Conservation (phyloP, 108 stramenopile genomes). For the Skeletonema tropicum region DNA sequence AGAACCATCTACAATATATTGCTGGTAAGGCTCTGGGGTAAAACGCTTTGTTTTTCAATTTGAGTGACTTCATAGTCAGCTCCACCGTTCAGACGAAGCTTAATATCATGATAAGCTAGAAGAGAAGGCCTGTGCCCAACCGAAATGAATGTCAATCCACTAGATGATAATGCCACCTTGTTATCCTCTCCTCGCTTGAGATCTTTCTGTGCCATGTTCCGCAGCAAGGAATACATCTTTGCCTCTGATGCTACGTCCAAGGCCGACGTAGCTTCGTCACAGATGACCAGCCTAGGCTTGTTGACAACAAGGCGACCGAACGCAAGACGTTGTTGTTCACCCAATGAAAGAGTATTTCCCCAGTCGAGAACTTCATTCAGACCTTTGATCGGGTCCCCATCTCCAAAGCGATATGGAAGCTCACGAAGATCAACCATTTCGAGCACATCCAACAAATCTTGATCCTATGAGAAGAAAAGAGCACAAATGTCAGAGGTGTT, state of each 20-base stretch:
- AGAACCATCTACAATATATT: background rate
- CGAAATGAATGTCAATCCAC: slow-evolving; percentile 84
- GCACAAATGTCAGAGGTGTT: background rate
- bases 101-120: slow-evolving; percentile 81
- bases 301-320: slow-evolving; percentile 91
- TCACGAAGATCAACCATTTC: slow-evolving; percentile 72
- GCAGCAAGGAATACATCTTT: slow-evolving; percentile 85
- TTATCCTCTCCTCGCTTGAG: slow-evolving; percentile 24
- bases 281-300: slow-evolving; percentile 85
- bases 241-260: slow-evolving; percentile 77
- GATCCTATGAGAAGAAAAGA: slow-evolving; percentile 17
- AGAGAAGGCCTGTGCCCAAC: slow-evolving; percentile 95
- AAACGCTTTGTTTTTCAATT: slow-evolving; percentile 29
- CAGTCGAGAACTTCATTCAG: slow-evolving; percentile 83
- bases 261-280: slow-evolving; percentile 94
- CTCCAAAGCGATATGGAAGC: slow-evolving; percentile 74
- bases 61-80: slow-evolving; percentile 30
- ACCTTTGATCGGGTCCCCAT: slow-evolving; percentile 78
- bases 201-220: slow-evolving; percentile 65
- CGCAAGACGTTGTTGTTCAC: slow-evolving; percentile 96
- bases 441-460: slow-evolving; percentile 70
- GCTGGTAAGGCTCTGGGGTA: background rate
- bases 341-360: slow-evolving; percentile 89
- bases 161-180: slow-evolving; percentile 46
- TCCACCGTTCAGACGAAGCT: slow-evolving; percentile 68